These are phyloP conservation scores for Chrysophaeum taylorii DNA, from an alignment of 352 stramenopile genomes.

Conservation along the genomic window DNA sequence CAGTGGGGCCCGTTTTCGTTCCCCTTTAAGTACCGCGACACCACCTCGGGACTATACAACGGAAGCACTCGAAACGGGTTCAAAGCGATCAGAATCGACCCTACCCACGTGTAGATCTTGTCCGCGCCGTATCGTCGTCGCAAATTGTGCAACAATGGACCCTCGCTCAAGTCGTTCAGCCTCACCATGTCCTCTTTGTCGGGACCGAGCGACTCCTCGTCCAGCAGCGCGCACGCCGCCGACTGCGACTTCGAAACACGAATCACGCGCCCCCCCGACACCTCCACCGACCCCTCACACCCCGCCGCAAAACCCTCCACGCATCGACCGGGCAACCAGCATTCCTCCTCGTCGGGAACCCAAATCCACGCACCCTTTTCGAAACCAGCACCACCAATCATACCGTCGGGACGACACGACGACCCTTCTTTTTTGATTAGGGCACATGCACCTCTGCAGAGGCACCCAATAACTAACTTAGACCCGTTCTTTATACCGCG, in stretches of 20 bases:
- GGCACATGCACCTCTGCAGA: too few relatives aligned
- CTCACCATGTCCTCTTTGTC: constrained; percentile 35
- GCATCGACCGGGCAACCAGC: neutral
- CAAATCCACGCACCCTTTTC: too few relatives aligned
- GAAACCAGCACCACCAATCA: too few relatives aligned
- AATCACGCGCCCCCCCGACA: neutral
- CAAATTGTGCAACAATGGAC: constrained; percentile 36
- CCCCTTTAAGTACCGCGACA: neutral
- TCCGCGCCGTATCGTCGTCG: constrained; percentile 55
- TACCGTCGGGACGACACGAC: too few relatives aligned
- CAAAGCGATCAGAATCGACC: constrained; percentile 53
- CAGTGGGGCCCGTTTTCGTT: constrained; percentile 55
- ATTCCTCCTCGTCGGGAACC: neutral
- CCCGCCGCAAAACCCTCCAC: neutral
- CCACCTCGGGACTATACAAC: constrained; percentile 29
- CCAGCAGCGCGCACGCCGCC: neutral
- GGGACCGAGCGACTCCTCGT: neutral
- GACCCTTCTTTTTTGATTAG: too few relatives aligned
- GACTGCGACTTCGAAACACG: neutral
- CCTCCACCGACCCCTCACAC: neutral
- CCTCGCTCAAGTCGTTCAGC: constrained; percentile 45
- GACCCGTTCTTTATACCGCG: too few relatives aligned
- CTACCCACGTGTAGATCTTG: constrained; percentile 78
- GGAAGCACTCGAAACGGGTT: constrained; percentile 53
- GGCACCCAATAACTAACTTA: too few relatives aligned